Evolutionary conservation across 2,329 filamentous ascomycete genomes (phyloP).

Genomic region (Colletotrichum lini): DNA sequence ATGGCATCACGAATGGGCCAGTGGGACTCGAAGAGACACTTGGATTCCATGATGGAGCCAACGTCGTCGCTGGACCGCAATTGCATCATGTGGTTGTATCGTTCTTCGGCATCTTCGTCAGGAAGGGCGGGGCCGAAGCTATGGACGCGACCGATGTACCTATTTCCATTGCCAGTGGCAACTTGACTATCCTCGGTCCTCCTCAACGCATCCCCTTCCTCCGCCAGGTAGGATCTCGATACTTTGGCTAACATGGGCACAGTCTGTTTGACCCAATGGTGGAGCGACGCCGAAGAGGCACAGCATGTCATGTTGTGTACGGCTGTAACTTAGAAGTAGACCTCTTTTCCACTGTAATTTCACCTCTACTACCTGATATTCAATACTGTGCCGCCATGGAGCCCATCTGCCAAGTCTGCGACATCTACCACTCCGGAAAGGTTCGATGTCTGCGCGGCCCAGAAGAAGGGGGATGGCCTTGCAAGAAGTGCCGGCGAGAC

Average conservation of each 20-base stretch:
- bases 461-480: not conserved
- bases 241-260: too few relatives aligned
- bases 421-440: slow-evolving; percentile 35
- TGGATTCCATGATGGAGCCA: slow-evolving; percentile 50
- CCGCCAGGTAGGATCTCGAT: too few relatives aligned
- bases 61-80: slow-evolving; percentile 18
- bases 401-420: slow-evolving; percentile 32
- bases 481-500: slow-evolving; percentile 24
- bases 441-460: slow-evolving; percentile 19
- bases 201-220: too few relatives aligned
- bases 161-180: too few relatives aligned
- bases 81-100: slow-evolving; percentile 19
- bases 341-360: too few relatives aligned
- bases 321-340: too few relatives aligned
- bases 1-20: slow-evolving; percentile 51
- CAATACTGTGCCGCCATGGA: not conserved
- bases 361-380: too few relatives aligned
- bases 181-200: too few relatives aligned
- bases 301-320: too few relatives aligned
- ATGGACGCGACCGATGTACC: slow-evolving; percentile 45
- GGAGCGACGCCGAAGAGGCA: too few relatives aligned
- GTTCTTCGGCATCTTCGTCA: slow-evolving; percentile 26
- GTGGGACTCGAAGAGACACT: slow-evolving; percentile 55
- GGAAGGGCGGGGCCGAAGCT: slow-evolving; percentile 48
- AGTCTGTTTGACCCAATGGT: too few relatives aligned